Evolutionary conservation across 306 rosid genomes (phyloP).

Genomic region (Arachis hypogaea): DNA sequence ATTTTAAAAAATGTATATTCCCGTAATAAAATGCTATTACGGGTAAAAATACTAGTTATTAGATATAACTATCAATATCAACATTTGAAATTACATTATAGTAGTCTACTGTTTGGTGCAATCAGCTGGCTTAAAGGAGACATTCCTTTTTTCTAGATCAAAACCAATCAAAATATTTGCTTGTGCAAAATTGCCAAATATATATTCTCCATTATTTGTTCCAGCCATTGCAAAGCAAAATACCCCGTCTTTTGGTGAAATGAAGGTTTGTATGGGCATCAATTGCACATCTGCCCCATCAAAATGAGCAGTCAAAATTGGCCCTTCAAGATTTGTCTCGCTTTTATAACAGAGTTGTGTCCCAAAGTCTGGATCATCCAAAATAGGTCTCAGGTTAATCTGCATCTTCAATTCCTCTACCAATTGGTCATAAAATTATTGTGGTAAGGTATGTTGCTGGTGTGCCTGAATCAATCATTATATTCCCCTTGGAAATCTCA

Average conservation of each 20-base stretch:
- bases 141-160: slow-evolving; percentile 46
- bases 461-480: slow-evolving; percentile 65
- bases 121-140: slow-evolving; percentile 63
- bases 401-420: slow-evolving; percentile 50
- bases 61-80: background rate
- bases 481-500: slow-evolving; percentile 45
- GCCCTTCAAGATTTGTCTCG: slow-evolving; percentile 47
- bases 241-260: slow-evolving; percentile 60
- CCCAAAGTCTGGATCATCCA: slow-evolving; percentile 53
- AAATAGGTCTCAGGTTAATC: slow-evolving; percentile 43
- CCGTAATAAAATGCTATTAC: no score
- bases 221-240: slow-evolving; percentile 63
- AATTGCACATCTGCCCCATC: slow-evolving; percentile 50
- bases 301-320: slow-evolving; percentile 55
- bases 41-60: background rate
- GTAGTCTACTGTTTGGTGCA: slow-evolving; percentile 46
- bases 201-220: slow-evolving; percentile 26
- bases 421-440: slow-evolving; percentile 49
- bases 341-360: slow-evolving; percentile 57
- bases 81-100: slow-evolving; percentile 11
- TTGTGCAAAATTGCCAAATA: slow-evolving; percentile 64
- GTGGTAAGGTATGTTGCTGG: slow-evolving; percentile 57
- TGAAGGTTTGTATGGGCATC: slow-evolving; percentile 52
- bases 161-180: slow-evolving; percentile 59
- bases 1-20: no score